A percentile compares a stretch with the other conserved stretches of the same genome.
Evolutionary conservation across 2,329 filamentous ascomycete species (phyloP).

Genomic region (Alternaria arbusti): DNA sequence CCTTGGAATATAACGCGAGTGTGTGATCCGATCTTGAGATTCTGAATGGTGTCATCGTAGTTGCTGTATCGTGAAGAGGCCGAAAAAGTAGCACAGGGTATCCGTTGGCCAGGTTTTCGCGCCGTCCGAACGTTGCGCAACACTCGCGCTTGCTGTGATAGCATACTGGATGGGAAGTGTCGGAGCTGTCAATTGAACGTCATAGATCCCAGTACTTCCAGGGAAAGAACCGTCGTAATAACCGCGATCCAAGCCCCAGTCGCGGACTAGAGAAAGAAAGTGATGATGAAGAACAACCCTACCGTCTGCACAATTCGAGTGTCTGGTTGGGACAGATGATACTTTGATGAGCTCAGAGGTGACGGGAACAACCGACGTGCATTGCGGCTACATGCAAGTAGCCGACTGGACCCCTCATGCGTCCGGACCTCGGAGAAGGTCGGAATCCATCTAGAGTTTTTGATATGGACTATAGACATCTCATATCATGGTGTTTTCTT

Average conservation of each 20-base stretch:
- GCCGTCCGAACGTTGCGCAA: conserved; percentile 9
- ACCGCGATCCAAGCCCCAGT: neutral
- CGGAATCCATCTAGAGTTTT: neutral
- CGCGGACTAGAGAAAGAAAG: neutral
- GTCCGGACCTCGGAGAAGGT: conserved; percentile 5
- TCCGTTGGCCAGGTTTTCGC: neutral
- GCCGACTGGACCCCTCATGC: conserved; percentile 18
- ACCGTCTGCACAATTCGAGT: neutral
- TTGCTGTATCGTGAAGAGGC: conserved; percentile 42
- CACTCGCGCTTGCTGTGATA: conserved; percentile 18
- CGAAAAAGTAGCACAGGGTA: conserved; percentile 34
- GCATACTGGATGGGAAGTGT: conserved; percentile 13
- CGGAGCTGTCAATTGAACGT: conserved; percentile 9
- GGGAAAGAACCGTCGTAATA: neutral
- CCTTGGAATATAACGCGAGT: conserved; percentile 74
- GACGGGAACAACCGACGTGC: conserved; percentile 14
- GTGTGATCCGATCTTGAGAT: conserved; percentile 70
- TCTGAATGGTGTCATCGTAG: conserved; percentile 68
- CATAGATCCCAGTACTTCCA: conserved; percentile 2
- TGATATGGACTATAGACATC: neutral
- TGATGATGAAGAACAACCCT: neutral
- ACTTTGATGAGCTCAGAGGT: conserved; percentile 4
- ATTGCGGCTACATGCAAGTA: conserved; percentile 22
- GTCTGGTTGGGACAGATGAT: neutral
- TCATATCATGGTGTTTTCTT: neutral